A percentile compares a stretch with the other conserved stretches of the same genome.
Evolutionary conservation across 2,329 filamentous ascomycete genomes (phyloP).

Genomic region (Phaeosphaeriaceae sp.): DNA sequence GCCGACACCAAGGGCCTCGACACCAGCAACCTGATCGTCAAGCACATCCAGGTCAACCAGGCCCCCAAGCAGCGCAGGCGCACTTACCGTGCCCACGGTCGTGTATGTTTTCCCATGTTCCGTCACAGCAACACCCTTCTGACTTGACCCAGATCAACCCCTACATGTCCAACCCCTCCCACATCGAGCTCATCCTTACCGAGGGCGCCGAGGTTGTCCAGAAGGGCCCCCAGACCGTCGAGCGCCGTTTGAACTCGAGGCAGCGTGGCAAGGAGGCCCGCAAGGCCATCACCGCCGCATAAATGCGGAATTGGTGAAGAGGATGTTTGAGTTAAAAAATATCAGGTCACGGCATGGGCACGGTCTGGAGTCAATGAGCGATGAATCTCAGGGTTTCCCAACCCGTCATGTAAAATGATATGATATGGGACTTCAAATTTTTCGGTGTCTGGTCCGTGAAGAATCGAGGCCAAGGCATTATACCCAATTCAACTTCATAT

Average conservation of each 20-base stretch:
- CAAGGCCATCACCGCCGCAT: conserved; percentile 67
- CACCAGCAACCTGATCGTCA: conserved; percentile 95
- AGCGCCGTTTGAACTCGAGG: conserved; percentile 82
- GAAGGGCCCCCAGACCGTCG: conserved; percentile 74
- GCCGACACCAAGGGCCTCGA: conserved; percentile 63
- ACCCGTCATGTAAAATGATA: conserved; percentile 48
- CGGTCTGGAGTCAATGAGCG: conserved; percentile 50
- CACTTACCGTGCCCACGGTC: conserved; percentile 99
- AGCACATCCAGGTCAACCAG: conserved; percentile 99
- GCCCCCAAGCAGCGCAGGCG: conserved; percentile 98
- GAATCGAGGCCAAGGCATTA: conserved; percentile 43
- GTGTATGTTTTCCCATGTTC: conserved; percentile 68
- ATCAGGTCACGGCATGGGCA: conserved; percentile 41
- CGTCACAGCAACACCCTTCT: conserved; percentile 8
- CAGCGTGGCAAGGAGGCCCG: conserved; percentile 79
- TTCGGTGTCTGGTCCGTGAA: conserved; percentile 48
- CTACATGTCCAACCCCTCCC: conserved; percentile 99
- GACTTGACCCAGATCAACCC: conserved; percentile 83
- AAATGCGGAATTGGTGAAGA: conserved; percentile 29
- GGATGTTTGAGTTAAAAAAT: conserved; percentile 32
- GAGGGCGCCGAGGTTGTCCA: conserved; percentile 95
- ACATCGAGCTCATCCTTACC: conserved; percentile 99
- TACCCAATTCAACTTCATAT: conserved; percentile 27
- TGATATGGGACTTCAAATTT: conserved; percentile 48
- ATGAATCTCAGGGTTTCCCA: conserved; percentile 49